These are phyloP conservation scores for Daldinia caldariorum DNA, from an alignment of 495 filamentous ascomycete genomes.

Conservation along the genomic window DNA sequence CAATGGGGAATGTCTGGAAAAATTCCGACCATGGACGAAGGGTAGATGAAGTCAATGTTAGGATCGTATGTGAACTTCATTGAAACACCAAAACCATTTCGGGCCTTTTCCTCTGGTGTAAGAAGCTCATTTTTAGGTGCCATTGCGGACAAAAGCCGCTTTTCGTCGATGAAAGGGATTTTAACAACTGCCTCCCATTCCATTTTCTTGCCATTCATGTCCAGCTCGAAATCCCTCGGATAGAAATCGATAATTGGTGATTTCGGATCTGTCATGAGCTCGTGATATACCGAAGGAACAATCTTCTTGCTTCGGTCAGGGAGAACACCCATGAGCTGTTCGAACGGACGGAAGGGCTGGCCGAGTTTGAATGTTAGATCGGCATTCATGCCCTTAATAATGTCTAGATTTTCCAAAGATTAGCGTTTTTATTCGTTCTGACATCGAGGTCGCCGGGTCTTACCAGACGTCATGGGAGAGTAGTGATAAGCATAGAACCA, in stretches of 20 bases:
- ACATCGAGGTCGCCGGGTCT: constrained; percentile 4
- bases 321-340: constrained; percentile 98
- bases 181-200: constrained; percentile 99
- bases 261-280: constrained; percentile 87
- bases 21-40: constrained; percentile 85
- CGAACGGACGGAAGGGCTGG: constrained; percentile 91
- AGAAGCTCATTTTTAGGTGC: constrained; percentile 80
- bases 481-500: constrained; percentile 99
- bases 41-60: constrained; percentile 79
- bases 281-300: constrained; percentile 86
- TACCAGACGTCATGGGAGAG: constrained; percentile 93
- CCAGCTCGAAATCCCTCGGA: constrained; percentile 94
- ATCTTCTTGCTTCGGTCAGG: constrained; percentile 97
- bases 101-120: constrained; percentile 74
- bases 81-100: constrained; percentile 91
- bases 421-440: constrained; percentile 5
- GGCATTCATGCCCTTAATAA: constrained; percentile 86
- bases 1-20: constrained; percentile 91
- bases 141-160: constrained; percentile 84
- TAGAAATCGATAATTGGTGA: constrained; percentile 99
- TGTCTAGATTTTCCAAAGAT: constrained; percentile 62
- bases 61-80: constrained; percentile 91
- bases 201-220: constrained; percentile 99
- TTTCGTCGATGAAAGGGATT: constrained; percentile 98
- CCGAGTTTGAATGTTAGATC: constrained; percentile 92